These are phyloP conservation scores for Solanum hybrid DNA, from an alignment of 305 asterid genomes.

Conservation along the genomic window DNA sequence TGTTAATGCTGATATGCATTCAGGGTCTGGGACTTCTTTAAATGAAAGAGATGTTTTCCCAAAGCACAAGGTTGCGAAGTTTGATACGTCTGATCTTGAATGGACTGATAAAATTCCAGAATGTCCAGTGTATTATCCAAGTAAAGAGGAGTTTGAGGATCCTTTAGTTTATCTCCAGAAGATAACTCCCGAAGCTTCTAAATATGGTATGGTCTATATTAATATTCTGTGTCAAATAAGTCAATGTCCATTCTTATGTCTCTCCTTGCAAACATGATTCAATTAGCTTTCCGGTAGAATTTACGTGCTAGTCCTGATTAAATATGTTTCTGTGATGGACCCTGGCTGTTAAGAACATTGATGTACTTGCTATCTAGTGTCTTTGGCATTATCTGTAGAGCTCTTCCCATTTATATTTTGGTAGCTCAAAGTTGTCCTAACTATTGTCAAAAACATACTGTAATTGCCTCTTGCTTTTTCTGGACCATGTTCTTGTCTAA, in stretches of 20 bases:
- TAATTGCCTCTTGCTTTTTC: neutral
- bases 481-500: neutral
- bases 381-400: neutral
- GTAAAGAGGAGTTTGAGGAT: conserved; percentile 80
- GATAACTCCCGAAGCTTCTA: conserved; percentile 92
- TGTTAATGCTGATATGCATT: conserved; percentile 22
- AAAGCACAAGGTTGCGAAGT: conserved; percentile 59
- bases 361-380: neutral
- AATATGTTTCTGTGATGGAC: neutral
- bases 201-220: conserved; percentile 45
- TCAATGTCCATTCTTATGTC: neutral
- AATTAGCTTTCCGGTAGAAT: neutral
- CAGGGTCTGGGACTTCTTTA: conserved; percentile 31
- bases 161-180: conserved; percentile 78
- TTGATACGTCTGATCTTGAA: conserved; percentile 53
- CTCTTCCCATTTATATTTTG: neutral
- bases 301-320: neutral
- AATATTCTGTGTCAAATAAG: neutral
- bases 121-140: conserved; percentile 79
- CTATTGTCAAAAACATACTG: neutral
- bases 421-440: neutral
- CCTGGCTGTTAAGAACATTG: neutral
- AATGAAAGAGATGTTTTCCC: conserved; percentile 42
- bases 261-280: neutral
- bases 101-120: conserved; percentile 79